Base-by-base conservation (phyloP, 163 green algal species). In the Prototheca wickerhamii region DNA sequence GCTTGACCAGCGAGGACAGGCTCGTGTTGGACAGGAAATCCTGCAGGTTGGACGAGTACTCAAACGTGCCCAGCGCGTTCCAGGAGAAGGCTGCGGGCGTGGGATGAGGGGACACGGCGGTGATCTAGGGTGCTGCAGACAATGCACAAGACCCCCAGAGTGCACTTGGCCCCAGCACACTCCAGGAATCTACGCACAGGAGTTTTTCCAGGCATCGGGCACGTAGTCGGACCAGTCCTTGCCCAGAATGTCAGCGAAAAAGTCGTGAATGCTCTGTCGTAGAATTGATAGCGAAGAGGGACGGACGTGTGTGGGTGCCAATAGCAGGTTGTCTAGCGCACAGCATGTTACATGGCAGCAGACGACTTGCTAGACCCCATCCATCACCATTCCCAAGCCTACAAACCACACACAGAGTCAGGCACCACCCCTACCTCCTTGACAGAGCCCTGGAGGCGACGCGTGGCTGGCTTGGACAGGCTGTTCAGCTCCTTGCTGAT, bases 11-110 rank as follows among this genome's bases (percentile, higher is more conserved):
- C 31, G 59, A 35, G 17, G 29, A 26, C 17, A 71, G 33, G 52
- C 64, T 30, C 46, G 56, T 35, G 18, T n/a, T 8, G 6, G 33
- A 32, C 46, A 76, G 40, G 55, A 76, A 70, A 40, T 71, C 43
- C 42, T 69, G 57, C 61, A 76, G 32, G 62, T 63, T 68, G 43
- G 18, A 56, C 32, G 10, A 44, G 62, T 67, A 69, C 51, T 72
- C 70, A 49, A 76, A 76, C 25, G 58, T 43, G 30, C 61, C 62
- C 57, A 76, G 65, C 12, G 29, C n/a, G 58, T 34, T 26, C 70
- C 70, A 76, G 12, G 46, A 54, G 46, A 54, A 54, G 46, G 12
- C 46, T 54, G 46, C 40, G 40, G 40, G 40, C 15, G 37, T 44
- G 37, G 37, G 37, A 44, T 21, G 37, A 44, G 37, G 37, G 37